Percentiles rank a stretch among this genome's conserved stretches.
Evolutionary conservation across 257 asterid genomes (phyloP).

Genomic region (Solanum bukasovii): DNA sequence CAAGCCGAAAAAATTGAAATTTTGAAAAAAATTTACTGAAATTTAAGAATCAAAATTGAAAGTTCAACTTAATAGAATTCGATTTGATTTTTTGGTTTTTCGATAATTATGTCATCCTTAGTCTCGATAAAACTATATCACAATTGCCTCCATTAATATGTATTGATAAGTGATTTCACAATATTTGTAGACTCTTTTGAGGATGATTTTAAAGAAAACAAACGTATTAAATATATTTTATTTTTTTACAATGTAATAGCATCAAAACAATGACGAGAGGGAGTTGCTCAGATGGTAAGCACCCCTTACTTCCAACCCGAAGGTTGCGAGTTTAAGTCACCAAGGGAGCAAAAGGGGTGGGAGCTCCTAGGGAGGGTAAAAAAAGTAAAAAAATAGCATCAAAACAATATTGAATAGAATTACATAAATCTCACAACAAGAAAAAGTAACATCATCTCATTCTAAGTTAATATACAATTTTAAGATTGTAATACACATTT

Average conservation of each 20-base stretch:
- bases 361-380: too few relatives aligned
- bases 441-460: not conserved
- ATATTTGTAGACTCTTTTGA: not conserved
- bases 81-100: accelerated
- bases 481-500: not conserved
- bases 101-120: not conserved
- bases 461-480: not conserved
- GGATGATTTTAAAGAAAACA: not conserved
- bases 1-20: too few relatives aligned
- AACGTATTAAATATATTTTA: too few relatives aligned
- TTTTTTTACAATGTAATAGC: not conserved
- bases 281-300: too few relatives aligned
- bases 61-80: too few relatives aligned
- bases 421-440: not conserved
- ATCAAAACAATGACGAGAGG: too few relatives aligned
- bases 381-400: too few relatives aligned
- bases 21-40: too few relatives aligned
- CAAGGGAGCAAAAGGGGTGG: too few relatives aligned
- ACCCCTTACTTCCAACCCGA: too few relatives aligned
- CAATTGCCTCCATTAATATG: not conserved
- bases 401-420: not conserved
- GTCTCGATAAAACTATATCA: not conserved
- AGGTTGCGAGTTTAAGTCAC: too few relatives aligned
- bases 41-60: too few relatives aligned
- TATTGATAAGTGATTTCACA: not conserved